Conservation (phyloP, 2,329 filamentous ascomycete species). For the Cryphonectria parasitica region DNA sequence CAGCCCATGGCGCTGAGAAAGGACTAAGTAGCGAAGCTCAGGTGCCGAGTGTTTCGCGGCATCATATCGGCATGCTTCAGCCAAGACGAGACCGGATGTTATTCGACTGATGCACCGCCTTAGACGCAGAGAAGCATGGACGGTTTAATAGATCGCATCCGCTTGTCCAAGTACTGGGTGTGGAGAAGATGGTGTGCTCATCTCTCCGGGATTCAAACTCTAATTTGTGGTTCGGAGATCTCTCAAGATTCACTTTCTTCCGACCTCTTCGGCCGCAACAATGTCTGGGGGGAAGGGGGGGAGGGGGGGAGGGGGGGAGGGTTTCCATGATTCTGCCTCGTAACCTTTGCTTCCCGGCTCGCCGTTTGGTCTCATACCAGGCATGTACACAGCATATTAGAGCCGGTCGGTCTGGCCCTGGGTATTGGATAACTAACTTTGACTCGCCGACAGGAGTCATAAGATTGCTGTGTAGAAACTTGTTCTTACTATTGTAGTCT, state of each 20-base stretch:
- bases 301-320: too few relatives aligned
- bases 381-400: neutral
- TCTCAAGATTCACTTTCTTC: neutral
- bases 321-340: neutral
- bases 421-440: neutral
- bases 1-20: neutral
- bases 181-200: neutral
- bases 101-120: neutral
- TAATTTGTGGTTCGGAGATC: neutral
- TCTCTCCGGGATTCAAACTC: neutral
- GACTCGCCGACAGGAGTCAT: neutral
- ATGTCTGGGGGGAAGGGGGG: too few relatives aligned
- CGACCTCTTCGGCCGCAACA: neutral
- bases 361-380: neutral
- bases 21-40: neutral
- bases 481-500: neutral
- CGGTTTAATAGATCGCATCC: neutral
- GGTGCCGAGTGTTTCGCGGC: too few relatives aligned
- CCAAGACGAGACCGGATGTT: neutral
- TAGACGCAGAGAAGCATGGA: neutral
- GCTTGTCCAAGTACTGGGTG: too few relatives aligned
- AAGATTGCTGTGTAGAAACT: neutral
- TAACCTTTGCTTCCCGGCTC: neutral
- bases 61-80: neutral
- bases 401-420: neutral